Percentiles rank a stretch among this genome's conserved stretches.
Conservation (phyloP, 495 filamentous ascomycete species). For the Acidiella bohemica region DNA sequence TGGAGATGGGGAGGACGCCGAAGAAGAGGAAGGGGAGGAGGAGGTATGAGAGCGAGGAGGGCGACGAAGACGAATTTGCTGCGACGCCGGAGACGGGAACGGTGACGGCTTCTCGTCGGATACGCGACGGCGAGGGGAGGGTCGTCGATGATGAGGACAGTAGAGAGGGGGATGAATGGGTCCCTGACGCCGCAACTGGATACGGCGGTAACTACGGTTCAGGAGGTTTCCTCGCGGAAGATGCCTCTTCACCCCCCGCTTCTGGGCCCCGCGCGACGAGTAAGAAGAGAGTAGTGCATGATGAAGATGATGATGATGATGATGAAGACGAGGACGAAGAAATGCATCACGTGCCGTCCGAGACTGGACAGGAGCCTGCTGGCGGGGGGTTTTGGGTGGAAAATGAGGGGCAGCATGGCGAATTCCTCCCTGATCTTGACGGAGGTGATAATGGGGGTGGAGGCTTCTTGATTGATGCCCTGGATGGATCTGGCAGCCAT, state of each 20-base stretch:
- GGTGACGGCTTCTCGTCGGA: no score
- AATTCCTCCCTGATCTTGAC: constrained; percentile 1
- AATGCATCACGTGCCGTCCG: not conserved
- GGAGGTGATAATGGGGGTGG: constrained; percentile 15
- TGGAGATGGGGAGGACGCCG: not conserved
- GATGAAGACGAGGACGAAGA: constrained; percentile 3
- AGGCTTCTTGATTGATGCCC: constrained; percentile 4
- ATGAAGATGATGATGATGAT: constrained; percentile 5
- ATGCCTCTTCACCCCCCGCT: no score
- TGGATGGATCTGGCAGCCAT: no score
- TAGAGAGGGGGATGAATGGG: no score
- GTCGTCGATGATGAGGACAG: no score
- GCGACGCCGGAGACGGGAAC: not conserved
- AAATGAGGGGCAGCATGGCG: not conserved
- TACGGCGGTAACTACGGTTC: no score
- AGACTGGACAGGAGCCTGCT: no score
- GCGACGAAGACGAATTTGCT: no score
- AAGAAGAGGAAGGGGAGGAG: not conserved
- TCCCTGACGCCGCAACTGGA: no score
- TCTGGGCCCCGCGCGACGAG: not conserved
- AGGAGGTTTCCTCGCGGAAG: no score
- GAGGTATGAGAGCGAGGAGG: constrained; percentile 1
- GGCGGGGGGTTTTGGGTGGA: not conserved
- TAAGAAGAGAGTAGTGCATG: constrained; percentile 1
- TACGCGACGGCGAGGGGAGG: no score